Evolutionary conservation across 495 filamentous ascomycete species (phyloP).

Genomic region (Neurospora intermedia): DNA sequence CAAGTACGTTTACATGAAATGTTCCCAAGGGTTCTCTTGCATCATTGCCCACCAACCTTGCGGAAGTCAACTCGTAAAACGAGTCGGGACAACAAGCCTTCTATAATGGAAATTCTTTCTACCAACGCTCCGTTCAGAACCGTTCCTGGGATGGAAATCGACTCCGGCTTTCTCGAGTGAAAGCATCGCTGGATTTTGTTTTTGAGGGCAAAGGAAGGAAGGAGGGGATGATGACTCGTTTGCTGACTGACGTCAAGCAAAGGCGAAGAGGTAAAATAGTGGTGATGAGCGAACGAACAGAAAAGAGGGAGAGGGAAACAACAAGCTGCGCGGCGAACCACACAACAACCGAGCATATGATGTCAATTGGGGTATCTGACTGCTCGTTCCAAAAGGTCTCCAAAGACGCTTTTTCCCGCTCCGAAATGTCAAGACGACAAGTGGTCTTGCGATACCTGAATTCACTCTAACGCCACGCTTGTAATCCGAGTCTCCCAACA

Average conservation of each 20-base stretch:
- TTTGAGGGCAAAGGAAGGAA: constrained; percentile 3
- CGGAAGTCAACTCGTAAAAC: constrained; percentile 24
- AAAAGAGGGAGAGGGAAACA: neutral
- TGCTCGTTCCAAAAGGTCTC: constrained; percentile 17
- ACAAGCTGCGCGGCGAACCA: constrained; percentile 3
- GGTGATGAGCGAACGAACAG: neutral
- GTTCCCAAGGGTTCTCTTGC: constrained; percentile 62
- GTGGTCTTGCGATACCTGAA: constrained; percentile 4
- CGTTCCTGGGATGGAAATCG: constrained; percentile 35
- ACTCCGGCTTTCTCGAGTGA: constrained; percentile 39
- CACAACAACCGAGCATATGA: constrained; percentile 9
- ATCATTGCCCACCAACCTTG: constrained; percentile 46
- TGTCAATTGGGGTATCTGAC: constrained; percentile 25
- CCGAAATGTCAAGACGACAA: constrained; percentile 7
- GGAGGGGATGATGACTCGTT: neutral
- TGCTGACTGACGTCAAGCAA: neutral
- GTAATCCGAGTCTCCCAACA: constrained; percentile 8
- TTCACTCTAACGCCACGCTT: constrained; percentile 22
- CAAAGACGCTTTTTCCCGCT: constrained; percentile 5
- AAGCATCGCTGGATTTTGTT: constrained; percentile 37
- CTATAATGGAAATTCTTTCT: constrained; percentile 44
- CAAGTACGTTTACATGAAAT: constrained; percentile 1
- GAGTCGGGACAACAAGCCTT: constrained; percentile 53
- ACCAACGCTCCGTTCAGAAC: constrained; percentile 46
- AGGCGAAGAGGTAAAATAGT: neutral